Evolutionary conservation across 495 filamentous ascomycete species (phyloP).

Genomic region (Neurospora sp.): DNA sequence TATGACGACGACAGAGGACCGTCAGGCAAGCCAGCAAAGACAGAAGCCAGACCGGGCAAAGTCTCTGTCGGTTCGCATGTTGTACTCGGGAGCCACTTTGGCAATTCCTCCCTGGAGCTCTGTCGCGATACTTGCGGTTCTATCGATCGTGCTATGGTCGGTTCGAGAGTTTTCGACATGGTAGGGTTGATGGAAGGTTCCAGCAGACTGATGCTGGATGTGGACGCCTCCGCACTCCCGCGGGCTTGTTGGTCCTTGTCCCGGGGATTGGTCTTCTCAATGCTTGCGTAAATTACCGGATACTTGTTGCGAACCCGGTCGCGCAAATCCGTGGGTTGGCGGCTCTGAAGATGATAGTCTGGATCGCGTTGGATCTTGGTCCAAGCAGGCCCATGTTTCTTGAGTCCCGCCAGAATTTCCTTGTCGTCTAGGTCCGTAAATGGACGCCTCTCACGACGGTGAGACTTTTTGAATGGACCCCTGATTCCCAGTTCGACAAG

Average conservation of each 20-base stretch:
- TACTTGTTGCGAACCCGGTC: slow-evolving; percentile 76
- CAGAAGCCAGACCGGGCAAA: slow-evolving; percentile 11
- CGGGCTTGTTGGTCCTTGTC: slow-evolving; percentile 14
- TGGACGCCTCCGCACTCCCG: slow-evolving; percentile 9
- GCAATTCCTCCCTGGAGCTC: slow-evolving; percentile 33
- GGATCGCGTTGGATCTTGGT: slow-evolving; percentile 66
- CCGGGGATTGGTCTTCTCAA: slow-evolving; percentile 47
- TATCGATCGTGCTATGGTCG: slow-evolving; percentile 16
- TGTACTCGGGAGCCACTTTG: slow-evolving; percentile 19
- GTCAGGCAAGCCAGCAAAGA: slow-evolving; percentile 1
- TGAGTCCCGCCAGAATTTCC: slow-evolving; percentile 64
- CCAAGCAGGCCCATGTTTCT: slow-evolving; percentile 70
- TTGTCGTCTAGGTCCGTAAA: slow-evolving; percentile 71
- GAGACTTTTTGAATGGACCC: slow-evolving; percentile 42
- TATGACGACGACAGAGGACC: slow-evolving; percentile 8
- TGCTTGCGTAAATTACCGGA: slow-evolving; percentile 45
- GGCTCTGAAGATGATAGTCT: slow-evolving; percentile 51
- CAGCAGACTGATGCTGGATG: slow-evolving; percentile 15
- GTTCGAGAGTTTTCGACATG: slow-evolving; percentile 23
- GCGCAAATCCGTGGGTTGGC: slow-evolving; percentile 68
- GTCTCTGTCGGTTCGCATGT: slow-evolving; percentile 25
- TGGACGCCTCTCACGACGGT: slow-evolving; percentile 44
- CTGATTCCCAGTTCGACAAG: slow-evolving; percentile 46
- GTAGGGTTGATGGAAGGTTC: slow-evolving; percentile 32
- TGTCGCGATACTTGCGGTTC: slow-evolving; percentile 30